phyloP scores from a whole-genome alignment of 176 grass and related monocot genomes.

The Lolium multiflorum region DNA sequence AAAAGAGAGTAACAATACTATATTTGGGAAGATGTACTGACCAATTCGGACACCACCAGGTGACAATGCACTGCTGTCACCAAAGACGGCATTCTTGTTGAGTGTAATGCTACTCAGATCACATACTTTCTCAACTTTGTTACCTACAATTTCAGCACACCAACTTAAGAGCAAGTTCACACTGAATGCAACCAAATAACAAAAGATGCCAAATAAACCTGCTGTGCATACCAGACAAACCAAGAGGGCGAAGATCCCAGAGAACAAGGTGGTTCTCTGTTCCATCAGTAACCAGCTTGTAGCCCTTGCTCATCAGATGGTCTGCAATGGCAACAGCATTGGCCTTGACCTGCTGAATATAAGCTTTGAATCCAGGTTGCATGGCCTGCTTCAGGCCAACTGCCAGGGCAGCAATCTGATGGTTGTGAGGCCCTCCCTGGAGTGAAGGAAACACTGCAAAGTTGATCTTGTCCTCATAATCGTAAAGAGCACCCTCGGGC shows the following conservation, averaged over 20 bases:
- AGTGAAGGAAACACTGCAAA: slow-evolving; percentile 97
- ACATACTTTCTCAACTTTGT: slow-evolving; percentile 98
- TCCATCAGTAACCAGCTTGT: slow-evolving; percentile 97
- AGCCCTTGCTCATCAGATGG: slow-evolving; percentile 97
- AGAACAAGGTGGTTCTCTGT: slow-evolving; percentile 99
- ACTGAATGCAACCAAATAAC: background rate
- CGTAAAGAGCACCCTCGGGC: slow-evolving; percentile 88
- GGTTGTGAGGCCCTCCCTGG: slow-evolving; percentile 99
- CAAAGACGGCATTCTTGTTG: slow-evolving; percentile 99
- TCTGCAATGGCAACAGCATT: slow-evolving; percentile 94
- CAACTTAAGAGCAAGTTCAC: slow-evolving; percentile 6
- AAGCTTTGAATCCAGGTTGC: slow-evolving; percentile 88
- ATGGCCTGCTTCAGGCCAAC: slow-evolving; percentile 88
- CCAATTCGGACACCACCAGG: slow-evolving; percentile 95
- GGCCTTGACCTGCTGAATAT: slow-evolving; percentile 93
- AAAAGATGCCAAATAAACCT: background rate
- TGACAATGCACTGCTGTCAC: slow-evolving; percentile 95
- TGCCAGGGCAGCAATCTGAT: slow-evolving; percentile 94
- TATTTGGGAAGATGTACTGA: slow-evolving; percentile 49
- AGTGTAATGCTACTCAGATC: slow-evolving; percentile 92
- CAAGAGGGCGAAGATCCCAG: slow-evolving; percentile 98
- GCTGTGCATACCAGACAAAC: slow-evolving; percentile 74
- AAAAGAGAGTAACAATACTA: background rate
- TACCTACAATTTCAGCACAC: slow-evolving; percentile 59
- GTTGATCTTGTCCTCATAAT: slow-evolving; percentile 95